A percentile compares a stretch with the other conserved stretches of the same genome.
phyloP scores from a whole-genome alignment of 2,329 filamentous ascomycete species.

The Alternaria tenuissima region DNA sequence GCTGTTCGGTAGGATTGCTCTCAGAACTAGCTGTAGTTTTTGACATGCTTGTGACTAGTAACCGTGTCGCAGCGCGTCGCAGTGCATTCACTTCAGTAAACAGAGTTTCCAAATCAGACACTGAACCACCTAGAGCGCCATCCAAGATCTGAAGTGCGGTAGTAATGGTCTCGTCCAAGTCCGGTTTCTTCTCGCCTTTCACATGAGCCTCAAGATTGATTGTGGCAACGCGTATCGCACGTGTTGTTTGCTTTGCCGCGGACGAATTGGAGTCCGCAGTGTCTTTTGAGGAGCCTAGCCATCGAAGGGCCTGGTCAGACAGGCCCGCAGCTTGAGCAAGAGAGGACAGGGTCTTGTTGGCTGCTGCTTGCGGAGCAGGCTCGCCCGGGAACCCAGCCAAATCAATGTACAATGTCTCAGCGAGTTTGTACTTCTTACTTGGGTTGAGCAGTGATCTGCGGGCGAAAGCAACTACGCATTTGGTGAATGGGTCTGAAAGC shows the following conservation, averaged over 20 bases:
- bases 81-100: constrained; percentile 48
- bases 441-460: constrained; percentile 58
- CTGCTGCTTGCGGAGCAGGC: not conserved
- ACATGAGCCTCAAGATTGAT: constrained; percentile 41
- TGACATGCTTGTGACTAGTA: constrained; percentile 27
- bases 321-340: constrained; percentile 47
- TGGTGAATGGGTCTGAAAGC: constrained; percentile 69
- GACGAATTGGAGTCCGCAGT: constrained; percentile 24
- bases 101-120: constrained; percentile 45
- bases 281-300: constrained; percentile 33
- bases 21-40: not conserved
- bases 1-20: constrained; percentile 15
- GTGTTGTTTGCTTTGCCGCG: constrained; percentile 35
- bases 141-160: constrained; percentile 38
- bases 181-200: constrained; percentile 26
- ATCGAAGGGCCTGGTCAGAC: constrained; percentile 45
- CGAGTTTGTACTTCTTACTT: constrained; percentile 52
- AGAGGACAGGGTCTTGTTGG: constrained; percentile 36
- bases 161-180: constrained; percentile 28
- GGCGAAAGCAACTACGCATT: constrained; percentile 68
- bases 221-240: constrained; percentile 39
- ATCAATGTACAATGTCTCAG: constrained; percentile 37
- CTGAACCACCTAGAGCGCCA: constrained; percentile 43
- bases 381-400: constrained; percentile 20
- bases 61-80: constrained; percentile 41